Evolutionary conservation across 1,139 yeast genomes (phyloP).

Genomic region (Yamadazyma sp.): DNA sequence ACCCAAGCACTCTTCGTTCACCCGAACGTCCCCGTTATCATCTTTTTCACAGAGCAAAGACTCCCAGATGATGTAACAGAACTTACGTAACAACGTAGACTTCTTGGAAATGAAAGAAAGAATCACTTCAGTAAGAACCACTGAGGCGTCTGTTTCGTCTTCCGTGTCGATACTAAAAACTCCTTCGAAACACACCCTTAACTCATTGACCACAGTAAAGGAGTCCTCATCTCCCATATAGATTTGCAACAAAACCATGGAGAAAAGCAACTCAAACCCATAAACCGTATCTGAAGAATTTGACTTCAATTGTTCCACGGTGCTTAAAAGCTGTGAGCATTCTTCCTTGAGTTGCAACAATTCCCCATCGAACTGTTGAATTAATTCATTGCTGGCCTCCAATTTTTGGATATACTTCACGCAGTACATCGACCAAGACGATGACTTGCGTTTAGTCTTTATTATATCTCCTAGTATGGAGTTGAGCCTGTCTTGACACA

Average conservation of each 20-base stretch:
- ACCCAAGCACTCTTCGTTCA: conserved; percentile 52
- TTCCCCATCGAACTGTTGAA: conserved; percentile 56
- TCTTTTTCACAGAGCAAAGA: conserved; percentile 37
- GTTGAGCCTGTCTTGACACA: conserved; percentile 60
- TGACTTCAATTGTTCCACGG: conserved; percentile 9
- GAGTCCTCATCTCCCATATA: conserved; percentile 83
- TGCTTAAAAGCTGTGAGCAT: conserved; percentile 46
- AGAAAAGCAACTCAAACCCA: conserved; percentile 69
- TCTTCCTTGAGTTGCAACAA: conserved; percentile 48
- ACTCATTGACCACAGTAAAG: conserved; percentile 69
- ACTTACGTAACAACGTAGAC: conserved; percentile 66
- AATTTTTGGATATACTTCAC: conserved; percentile 28
- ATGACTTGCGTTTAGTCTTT: conserved; percentile 40
- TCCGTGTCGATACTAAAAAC: conserved; percentile 25
- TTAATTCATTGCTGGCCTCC: conserved; percentile 25
- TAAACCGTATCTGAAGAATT: conserved; percentile 24
- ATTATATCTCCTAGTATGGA: conserved; percentile 65
- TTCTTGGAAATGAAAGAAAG: conserved; percentile 74
- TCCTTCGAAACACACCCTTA: conserved; percentile 51
- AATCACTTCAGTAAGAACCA: conserved; percentile 77
- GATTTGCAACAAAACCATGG: conserved; percentile 76
- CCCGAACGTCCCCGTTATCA: conserved; percentile 25
- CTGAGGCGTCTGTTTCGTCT: conserved; percentile 40
- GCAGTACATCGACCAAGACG: conserved; percentile 61
- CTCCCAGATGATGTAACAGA: conserved; percentile 79